Evolutionary conservation across 2,329 filamentous ascomycete species (phyloP), one percentile per base, ranked within the genome.

Genomic region (Bisporella sp.): DNA sequence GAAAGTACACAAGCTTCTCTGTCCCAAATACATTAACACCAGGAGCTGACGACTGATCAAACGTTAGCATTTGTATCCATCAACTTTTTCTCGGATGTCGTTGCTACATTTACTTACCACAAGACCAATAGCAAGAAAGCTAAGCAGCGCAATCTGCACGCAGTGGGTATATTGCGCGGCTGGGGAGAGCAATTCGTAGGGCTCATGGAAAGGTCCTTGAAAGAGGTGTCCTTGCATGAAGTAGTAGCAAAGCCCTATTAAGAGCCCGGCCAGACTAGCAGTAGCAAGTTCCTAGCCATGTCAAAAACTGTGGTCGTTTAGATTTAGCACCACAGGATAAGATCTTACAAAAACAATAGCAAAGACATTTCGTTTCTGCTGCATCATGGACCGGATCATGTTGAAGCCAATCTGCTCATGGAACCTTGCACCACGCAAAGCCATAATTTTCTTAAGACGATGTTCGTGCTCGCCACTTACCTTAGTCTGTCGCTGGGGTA

Each of bases 1-100:
- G 71, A 43, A 71, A 72, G 56, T 77, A 77, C 37, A 81, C 67
- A 5, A 77, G 62, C 60, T 75, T 74, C 57, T 79, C 76, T 55
- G 78, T 75, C 8, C 76, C 78, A 59, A 81, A 81, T 12, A 76
- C 69, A 57, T 73, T 73, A 54, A 81, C 78, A 0, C 76, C 78
- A 0, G 78, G 77, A 0, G 77, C 73, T 5, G 69, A 72, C 0
- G 75, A 39, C 13, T 39, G 9, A 39, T 3, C 9, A 39, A 39
- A 39, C 13, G 3, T 39, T 11, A 13, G 9, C 13, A 39, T 11
- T 11, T 39, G 13, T 39, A 11, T 39, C 35, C 35, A 39, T 11
- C 9, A 9, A 39, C 13, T 11, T 39, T 39, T 13, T 39, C 13
- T 39, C 35, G 13, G 13, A 39, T 39, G 13, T 13, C 35, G 13